Conservation (phyloP, 768 basidiomycete species). For the Leccinum arenicola region DNA sequence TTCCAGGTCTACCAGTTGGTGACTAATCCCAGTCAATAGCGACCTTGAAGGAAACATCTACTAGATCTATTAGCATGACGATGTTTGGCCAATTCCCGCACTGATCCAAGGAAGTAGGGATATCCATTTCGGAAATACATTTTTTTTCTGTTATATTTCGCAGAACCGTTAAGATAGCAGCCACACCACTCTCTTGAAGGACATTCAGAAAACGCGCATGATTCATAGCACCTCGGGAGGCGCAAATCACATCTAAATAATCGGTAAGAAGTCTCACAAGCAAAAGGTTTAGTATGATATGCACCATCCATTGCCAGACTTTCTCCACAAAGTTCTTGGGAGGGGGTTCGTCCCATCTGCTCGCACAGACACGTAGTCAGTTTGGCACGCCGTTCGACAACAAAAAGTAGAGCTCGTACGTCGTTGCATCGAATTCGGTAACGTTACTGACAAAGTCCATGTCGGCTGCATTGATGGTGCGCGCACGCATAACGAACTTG, state of each 20-base stretch:
- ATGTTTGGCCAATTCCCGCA: not conserved
- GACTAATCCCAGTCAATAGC: too few species aligned
- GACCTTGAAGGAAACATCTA: not conserved
- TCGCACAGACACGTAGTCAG: not conserved
- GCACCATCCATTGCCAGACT: conserved; percentile 29
- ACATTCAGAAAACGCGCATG: conserved; percentile 39
- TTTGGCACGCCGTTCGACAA: not conserved
- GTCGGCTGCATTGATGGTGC: conserved; percentile 3
- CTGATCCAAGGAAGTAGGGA: conserved; percentile 57
- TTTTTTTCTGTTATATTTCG: not conserved
- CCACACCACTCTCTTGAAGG: conserved; percentile 19
- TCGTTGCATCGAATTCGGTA: conserved; percentile 29
- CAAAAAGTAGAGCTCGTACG: conserved; percentile 6
- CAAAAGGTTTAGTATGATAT: not conserved
- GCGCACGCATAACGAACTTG: conserved; percentile 16
- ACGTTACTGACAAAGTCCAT: conserved; percentile 29
- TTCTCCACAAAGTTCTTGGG: conserved; percentile 26
- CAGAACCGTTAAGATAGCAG: not conserved
- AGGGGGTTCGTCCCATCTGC: conserved; percentile 26
- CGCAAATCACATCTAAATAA: conserved; percentile 8
- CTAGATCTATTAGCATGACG: not conserved
- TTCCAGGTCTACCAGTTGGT: too few species aligned
- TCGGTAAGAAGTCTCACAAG: not conserved
- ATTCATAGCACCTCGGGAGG: not conserved
- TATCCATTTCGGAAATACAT: conserved; percentile 60